A percentile compares a stretch with the other conserved stretches of the same genome.
These are phyloP conservation scores for Secale cereale DNA, from an alignment of 176 grass and related monocot species.

Conservation along the genomic window DNA sequence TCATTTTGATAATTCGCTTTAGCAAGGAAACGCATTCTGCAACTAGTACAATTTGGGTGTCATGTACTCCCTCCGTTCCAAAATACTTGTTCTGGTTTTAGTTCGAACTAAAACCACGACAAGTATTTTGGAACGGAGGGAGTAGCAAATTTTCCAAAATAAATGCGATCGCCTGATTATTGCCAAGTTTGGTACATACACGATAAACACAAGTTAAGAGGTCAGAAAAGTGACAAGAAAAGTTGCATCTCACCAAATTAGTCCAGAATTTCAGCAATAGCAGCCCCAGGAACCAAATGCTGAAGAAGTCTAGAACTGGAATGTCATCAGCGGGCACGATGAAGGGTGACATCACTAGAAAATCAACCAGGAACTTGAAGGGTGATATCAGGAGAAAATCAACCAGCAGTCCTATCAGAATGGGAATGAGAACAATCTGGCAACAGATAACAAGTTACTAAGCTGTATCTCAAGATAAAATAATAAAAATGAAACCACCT, in stretches of 20 bases:
- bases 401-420: conserved; percentile 44
- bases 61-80: background rate
- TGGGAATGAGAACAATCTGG: conserved; percentile 47
- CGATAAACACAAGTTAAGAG: conserved; percentile 11
- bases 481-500: conserved; percentile 1
- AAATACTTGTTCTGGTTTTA: too few species aligned
- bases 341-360: conserved; percentile 44
- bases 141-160: background rate
- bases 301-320: conserved; percentile 35
- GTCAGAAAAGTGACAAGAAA: background rate
- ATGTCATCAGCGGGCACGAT: conserved; percentile 14
- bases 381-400: conserved; percentile 44
- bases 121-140: too few species aligned
- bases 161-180: background rate
- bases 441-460: conserved; percentile 11
- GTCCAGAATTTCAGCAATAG: conserved; percentile 43
- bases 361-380: conserved; percentile 19
- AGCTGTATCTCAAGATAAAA: conserved; percentile 13
- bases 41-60: background rate
- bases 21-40: background rate
- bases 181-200: background rate
- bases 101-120: too few species aligned
- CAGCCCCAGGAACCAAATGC: conserved; percentile 39
- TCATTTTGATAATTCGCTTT: background rate
- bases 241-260: conserved; percentile 41